phyloP scores from a whole-genome alignment of 1,139 yeast species.

The Nakaseomyces uthaithaninus region DNA sequence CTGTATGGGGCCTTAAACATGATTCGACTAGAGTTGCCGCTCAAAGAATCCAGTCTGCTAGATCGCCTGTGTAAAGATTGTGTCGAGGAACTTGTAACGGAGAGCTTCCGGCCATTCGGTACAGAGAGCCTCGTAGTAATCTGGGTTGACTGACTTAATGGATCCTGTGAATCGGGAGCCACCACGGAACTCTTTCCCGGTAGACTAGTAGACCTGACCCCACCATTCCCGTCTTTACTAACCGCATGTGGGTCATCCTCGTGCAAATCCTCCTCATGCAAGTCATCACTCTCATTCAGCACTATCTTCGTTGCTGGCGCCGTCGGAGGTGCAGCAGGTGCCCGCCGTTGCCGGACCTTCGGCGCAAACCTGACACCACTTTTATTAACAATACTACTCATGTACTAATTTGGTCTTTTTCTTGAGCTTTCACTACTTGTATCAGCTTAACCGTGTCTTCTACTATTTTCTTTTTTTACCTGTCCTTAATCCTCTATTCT shows the following conservation, averaged over 20 bases:
- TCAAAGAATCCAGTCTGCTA: slow-evolving; percentile 27
- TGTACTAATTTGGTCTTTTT: slow-evolving; percentile 10
- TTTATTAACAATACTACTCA: slow-evolving; percentile 35
- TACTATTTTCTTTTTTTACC: background rate
- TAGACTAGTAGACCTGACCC: background rate
- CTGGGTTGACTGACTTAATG: background rate
- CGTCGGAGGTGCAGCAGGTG: slow-evolving; percentile 17
- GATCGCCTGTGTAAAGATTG: slow-evolving; percentile 11
- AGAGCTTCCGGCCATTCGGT: slow-evolving; percentile 4
- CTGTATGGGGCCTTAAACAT: slow-evolving; percentile 20
- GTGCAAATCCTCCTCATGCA: background rate
- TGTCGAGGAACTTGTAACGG: slow-evolving; percentile 9
- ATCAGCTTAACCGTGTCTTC: background rate
- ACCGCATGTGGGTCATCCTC: slow-evolving; percentile 6
- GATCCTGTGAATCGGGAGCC: slow-evolving; percentile 2
- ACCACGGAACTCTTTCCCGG: background rate
- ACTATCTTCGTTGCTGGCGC: slow-evolving; percentile 7
- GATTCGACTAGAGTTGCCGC: slow-evolving; percentile 15
- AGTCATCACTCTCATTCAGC: background rate
- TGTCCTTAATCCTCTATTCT: background rate
- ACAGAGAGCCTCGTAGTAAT: background rate
- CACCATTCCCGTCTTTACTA: background rate
- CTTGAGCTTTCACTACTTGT: background rate
- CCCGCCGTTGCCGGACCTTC: slow-evolving; percentile 34
- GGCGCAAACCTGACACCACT: slow-evolving; percentile 38